Evolutionary conservation across 352 stramenopile species (phyloP).

Genomic region (Peronospora farinosa): DNA sequence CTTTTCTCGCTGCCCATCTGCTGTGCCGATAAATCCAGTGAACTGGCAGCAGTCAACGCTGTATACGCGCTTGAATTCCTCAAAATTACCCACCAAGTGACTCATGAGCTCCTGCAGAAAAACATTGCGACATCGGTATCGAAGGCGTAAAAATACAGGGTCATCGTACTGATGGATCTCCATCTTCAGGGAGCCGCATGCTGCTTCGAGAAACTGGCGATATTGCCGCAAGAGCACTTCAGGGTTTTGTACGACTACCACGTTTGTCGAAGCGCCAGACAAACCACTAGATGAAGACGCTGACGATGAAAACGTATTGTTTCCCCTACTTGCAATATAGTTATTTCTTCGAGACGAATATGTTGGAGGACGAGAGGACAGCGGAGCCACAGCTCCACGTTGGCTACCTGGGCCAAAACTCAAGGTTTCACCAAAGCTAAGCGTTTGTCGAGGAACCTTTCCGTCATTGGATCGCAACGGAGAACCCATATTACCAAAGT

Average conservation of each 20-base stretch:
- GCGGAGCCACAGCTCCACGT: slow-evolving; percentile 15
- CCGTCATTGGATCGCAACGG: slow-evolving; percentile 40
- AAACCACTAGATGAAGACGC: slow-evolving; percentile 37
- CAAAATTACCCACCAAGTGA: slow-evolving; percentile 65
- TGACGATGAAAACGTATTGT: slow-evolving; percentile 36
- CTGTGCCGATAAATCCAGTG: slow-evolving; percentile 62
- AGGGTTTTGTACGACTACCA: slow-evolving; percentile 57
- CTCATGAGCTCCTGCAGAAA: slow-evolving; percentile 84
- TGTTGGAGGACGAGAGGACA: slow-evolving; percentile 16
- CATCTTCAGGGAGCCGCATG: slow-evolving; percentile 53
- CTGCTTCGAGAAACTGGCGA: slow-evolving; percentile 59
- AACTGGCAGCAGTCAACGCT: slow-evolving; percentile 67
- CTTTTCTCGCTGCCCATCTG: slow-evolving; percentile 67
- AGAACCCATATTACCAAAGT: slow-evolving; percentile 51
- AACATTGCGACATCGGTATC: slow-evolving; percentile 66
- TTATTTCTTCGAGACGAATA: slow-evolving; percentile 33
- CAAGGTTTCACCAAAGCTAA: slow-evolving; percentile 54
- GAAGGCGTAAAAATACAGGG: slow-evolving; percentile 56
- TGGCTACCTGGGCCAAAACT: slow-evolving; percentile 38
- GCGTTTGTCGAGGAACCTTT: slow-evolving; percentile 41
- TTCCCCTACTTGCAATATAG: slow-evolving; percentile 22
- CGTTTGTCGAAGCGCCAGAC: slow-evolving; percentile 14
- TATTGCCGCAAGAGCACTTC: slow-evolving; percentile 71
- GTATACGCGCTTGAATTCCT: slow-evolving; percentile 72
- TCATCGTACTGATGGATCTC: slow-evolving; percentile 56